Base-by-base conservation (phyloP, 2,329 filamentous ascomycete genomes). In the Nothophaeocryptopus gaeumannii region DNA sequence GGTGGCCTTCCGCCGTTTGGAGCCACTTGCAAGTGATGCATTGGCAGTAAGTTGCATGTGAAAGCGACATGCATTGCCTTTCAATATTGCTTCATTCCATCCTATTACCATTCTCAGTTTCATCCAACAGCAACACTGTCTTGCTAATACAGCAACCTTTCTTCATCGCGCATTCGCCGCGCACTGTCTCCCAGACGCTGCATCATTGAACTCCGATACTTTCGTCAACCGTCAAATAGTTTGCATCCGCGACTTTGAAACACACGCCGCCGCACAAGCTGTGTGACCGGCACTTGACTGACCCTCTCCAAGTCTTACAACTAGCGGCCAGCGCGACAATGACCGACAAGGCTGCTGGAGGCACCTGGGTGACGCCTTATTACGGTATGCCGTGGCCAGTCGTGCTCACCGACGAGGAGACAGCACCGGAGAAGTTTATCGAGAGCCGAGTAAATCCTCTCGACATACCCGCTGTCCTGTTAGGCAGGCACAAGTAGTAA, bases 401-500 rank as follows among this genome's bases (percentile, higher is more conserved):
- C 0, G 51, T 63, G 39, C 30, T 63, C 3, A 59, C 59, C 41
- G 39, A 45, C 38, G 52, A 51, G 9, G 32, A 48, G 2, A 31
- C 40, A 3, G 26, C 45, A 8, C 59, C 59, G 2, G n/a, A 37
- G 9, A 8, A 15, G 2, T 61, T 58, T 44, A 30, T 58, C 12
- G 12, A 16, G 15, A 37, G 12, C 5, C 50, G 50, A 16, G 16
- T 20, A 9, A 34, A 50, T 11, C 36, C 30, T 8, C 14, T 36
- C 16, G 47, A 53, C 8, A n/a, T 58, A 12, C 51, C 61, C 3
- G 59, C 54, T 0, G 56, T 62, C 15, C 45, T 53, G 33, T 55
- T 63, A 8, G 61, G 59, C 9, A 54, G 34, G 16, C 48, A 51
- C 37, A 60, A 43, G 33, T 63, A 53, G 60, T 63, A 14, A 50